A percentile compares a stretch with the other conserved stretches of the same genome.
Conservation (phyloP, 257 asterid genomes). For the Asclepias syriaca region DNA sequence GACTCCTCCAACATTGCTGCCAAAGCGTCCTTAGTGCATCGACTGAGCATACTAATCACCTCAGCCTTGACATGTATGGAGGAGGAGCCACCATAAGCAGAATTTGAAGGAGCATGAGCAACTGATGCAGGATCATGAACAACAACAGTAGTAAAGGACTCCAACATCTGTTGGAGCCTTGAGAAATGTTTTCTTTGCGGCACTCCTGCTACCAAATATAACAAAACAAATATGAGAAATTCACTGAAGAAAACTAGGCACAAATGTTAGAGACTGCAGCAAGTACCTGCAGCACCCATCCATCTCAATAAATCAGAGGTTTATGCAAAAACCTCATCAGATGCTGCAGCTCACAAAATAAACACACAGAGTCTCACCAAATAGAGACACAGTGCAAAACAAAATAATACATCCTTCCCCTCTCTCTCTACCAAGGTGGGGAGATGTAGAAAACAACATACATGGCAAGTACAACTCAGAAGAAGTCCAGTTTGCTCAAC, state of each 20-base stretch:
- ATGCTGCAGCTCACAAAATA: constrained; percentile 44
- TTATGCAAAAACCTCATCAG: constrained; percentile 41
- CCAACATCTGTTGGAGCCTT: constrained; percentile 17
- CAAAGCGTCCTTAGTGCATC: constrained; percentile 70
- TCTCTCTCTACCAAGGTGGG: constrained; percentile 1
- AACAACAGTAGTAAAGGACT: constrained; percentile 7
- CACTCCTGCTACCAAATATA: constrained; percentile 48
- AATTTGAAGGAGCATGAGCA: constrained; percentile 7
- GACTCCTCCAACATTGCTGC: constrained; percentile 59
- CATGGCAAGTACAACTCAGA: not conserved
- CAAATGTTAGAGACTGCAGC: constrained; percentile 32
- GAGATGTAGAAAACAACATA: constrained; percentile 8
- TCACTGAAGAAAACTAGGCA: not conserved
- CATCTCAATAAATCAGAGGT: constrained; percentile 27
- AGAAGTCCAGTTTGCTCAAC: constrained; percentile 18
- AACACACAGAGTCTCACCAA: constrained; percentile 20
- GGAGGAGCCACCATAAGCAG: constrained; percentile 45
- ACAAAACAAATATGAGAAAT: constrained; percentile 41
- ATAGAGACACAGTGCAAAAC: constrained; percentile 10
- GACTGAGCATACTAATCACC: constrained; percentile 57
- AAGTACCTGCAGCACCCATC: constrained; percentile 52
- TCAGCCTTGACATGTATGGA: constrained; percentile 67
- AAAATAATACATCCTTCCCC: constrained; percentile 8
- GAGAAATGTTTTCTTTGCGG: constrained; percentile 23
- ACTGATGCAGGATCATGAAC: constrained; percentile 19